A percentile compares a stretch with the other conserved stretches of the same genome.
These are phyloP conservation scores for Tetradesmus obliquus DNA, from an alignment of 139 green algal species.

Conservation along the genomic window DNA sequence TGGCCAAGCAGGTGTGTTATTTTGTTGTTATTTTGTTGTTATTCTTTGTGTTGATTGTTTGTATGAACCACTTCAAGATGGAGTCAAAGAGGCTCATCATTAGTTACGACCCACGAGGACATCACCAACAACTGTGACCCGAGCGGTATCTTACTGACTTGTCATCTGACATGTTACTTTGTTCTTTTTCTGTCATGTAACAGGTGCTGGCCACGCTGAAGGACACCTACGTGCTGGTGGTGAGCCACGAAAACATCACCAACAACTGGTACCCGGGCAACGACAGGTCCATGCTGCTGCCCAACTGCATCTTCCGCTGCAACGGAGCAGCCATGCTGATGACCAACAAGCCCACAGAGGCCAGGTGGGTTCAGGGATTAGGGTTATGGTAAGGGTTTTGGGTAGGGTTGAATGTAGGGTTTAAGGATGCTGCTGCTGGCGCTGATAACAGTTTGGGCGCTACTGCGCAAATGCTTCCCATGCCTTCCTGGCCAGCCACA, in stretches of 20 bases:
- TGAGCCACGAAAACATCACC: conserved; percentile 98
- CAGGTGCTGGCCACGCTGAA: conserved; percentile 86
- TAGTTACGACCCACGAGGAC: conserved; percentile 97
- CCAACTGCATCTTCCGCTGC: conserved; percentile 93
- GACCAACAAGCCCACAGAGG: conserved; percentile 51
- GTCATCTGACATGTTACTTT: background rate
- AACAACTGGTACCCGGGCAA: conserved; percentile 89
- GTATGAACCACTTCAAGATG: too few species aligned
- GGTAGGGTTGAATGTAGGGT: background rate
- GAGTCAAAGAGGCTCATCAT: too few species aligned
- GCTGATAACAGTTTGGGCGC: too few species aligned
- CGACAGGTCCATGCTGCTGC: conserved; percentile 90
- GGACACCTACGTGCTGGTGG: conserved; percentile 82
- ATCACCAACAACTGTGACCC: conserved; percentile 93
- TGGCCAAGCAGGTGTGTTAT: conserved; percentile 83
- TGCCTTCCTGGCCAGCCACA: too few species aligned
- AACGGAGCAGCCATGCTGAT: conserved; percentile 87
- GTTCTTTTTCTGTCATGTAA: background rate
- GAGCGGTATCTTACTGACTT: conserved; percentile 48
- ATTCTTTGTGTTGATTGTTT: too few species aligned
- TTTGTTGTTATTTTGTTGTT: too few species aligned
- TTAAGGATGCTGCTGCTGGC: background rate
- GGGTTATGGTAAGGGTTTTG: background rate
- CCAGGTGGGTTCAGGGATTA: background rate
- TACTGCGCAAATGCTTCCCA: too few species aligned